Evolutionary conservation across 2,329 filamentous ascomycete species (phyloP), one percentile per base, ranked within the genome.

Genomic region (Diplodia seriata): DNA sequence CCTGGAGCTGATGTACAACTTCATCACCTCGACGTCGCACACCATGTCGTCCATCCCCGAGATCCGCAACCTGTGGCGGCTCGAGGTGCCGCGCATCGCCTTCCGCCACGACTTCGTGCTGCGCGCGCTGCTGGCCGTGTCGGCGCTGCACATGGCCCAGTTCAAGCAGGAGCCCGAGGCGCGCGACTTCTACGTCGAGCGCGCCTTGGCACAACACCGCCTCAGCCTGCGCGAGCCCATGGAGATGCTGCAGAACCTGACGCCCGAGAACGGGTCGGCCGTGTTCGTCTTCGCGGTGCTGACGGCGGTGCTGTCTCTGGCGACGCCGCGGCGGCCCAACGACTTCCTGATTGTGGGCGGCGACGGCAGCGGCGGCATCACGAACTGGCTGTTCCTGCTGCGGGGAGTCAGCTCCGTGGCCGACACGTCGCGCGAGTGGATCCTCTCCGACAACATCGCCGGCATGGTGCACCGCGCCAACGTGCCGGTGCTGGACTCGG

Each of bases 61-160:
- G 4, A 68, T 71, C 6, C 70, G 73, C 40, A 71, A 69, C 3
- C 69, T 76, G 8, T 73, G 68, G 54, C 68, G 70, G 6, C 71
- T 68, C 14, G 67, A 69, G 53, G 67, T 80, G 20, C 71, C 74
- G 40, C 72, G 76, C 33, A 70, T 78, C 43, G 79, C 79, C 0
- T 79, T 82, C 61, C 75, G 78, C 6, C 78, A 80, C 70, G 75
- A 79, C 4, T 84, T 81, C 55, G 74, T 84, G 26, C 73, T 84
- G 11, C 78, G 83, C 68, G 77, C 76, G 36, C 73, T 83, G 15
- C 74, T 83, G 5, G 81, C 81, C 12, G 72, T 84, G n/a, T 76
- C 81, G 7, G 80, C 81, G 4, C 73, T 83, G 20, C 82, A 84
- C 67, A 70, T 82, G n/a, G 79, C 78, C 29, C 77, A 78, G 11